Base-by-base conservation (phyloP, 345 rosid species). In the Eutrema heterophyllum region DNA sequence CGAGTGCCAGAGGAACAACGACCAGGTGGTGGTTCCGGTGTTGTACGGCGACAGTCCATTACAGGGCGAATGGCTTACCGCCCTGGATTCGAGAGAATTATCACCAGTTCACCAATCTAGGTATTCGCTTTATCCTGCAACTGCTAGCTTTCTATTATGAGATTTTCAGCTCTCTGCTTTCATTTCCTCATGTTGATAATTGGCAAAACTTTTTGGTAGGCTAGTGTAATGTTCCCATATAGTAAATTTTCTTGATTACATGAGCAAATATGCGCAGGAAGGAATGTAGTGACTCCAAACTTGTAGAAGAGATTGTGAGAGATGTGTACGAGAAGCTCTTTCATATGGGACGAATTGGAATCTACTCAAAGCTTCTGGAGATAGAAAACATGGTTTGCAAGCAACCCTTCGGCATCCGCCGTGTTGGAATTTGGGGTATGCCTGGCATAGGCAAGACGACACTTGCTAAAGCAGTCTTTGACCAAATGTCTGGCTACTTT, bases 381-480 rank as follows among this genome's bases (percentile, higher is more conserved):
- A 53, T 72, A 9, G 70, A 53, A 53, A 57, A 32, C 0, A 50
- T 71, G 40, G 5, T 71, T 49, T 0, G 18, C 68, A 29, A 71
- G 33, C 68, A 61, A 50, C 2, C 43, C 1, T 49, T 56, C 43
- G 68, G 61, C 33, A 5, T 71, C 29, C 50, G 68, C 6, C 0
- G 11, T 24, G 21, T 71, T 29, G 75, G 75, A 5, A 71, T 71
- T 12, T 71, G 75, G 61, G 75, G 75, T 16, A 61, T 61, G 75
- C 51, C 67, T 1, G 74, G 74, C 8, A 70, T 70, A 24, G 75
- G 75, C 32, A 71, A 71, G 60, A 71, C 68, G 0, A 30, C 29
- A 29, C 60, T 71, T 50, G 68, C 68, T 15, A 10, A 8, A 39
- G 44, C 75, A 15, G 1, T 61, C 9, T 61, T 61, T 61, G 13